These are phyloP conservation scores for Penicillium sp. DNA, from an alignment of 2,329 filamentous ascomycete species.

Conservation along the genomic window DNA sequence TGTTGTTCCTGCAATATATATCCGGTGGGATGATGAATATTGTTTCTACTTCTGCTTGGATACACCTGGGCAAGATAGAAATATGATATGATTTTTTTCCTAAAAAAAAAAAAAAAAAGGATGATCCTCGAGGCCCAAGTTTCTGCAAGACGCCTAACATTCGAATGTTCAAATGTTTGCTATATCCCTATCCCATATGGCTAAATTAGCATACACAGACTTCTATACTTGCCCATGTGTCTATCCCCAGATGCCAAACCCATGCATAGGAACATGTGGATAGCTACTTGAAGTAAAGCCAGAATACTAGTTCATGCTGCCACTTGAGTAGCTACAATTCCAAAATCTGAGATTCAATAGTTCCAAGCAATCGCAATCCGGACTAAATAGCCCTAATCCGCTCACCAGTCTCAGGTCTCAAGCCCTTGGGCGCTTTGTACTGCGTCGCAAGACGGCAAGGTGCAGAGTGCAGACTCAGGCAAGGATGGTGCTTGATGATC, in stretches of 20 bases:
- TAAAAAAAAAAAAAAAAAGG: not conserved
- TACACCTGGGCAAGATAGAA: too few relatives aligned
- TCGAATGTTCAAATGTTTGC: not conserved
- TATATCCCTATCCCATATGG: conserved; percentile 1
- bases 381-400: not conserved
- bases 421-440: not conserved
- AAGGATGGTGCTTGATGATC: not conserved
- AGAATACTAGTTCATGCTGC: not conserved
- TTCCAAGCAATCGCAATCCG: not conserved
- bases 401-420: not conserved
- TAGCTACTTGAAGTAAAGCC: not conserved
- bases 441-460: not conserved
- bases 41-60: too few relatives aligned
- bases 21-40: not conserved
- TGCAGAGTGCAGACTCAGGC: conserved; percentile 1
- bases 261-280: too few relatives aligned
- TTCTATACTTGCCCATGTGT: too few relatives aligned
- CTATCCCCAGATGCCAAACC: too few relatives aligned
- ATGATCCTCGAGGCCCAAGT: too few relatives aligned
- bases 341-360: not conserved
- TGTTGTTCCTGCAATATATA: not conserved
- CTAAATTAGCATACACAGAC: not conserved
- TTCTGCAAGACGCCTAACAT: not conserved
- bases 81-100: too few relatives aligned
- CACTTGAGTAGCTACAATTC: not conserved